Evolutionary conservation across 345 rosid species (phyloP).

Genomic region (Lumnitzera racemosa): DNA sequence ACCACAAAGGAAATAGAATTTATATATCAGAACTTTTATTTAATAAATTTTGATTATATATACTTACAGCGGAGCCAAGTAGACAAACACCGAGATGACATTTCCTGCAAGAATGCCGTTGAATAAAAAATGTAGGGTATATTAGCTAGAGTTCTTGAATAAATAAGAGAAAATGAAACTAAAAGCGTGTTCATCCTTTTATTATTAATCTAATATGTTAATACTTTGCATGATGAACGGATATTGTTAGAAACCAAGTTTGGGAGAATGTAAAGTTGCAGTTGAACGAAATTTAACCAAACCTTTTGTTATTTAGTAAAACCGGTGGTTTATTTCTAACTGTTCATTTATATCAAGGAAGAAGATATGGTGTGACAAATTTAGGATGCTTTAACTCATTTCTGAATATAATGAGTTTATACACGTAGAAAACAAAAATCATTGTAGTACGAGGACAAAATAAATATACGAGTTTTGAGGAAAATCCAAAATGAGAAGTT

Average conservation of each 20-base stretch:
- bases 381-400: no score
- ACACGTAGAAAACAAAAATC: not conserved
- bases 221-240: no score
- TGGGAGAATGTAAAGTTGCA: no score
- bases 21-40: no score
- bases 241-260: no score
- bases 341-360: no score
- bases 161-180: not conserved
- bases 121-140: not conserved
- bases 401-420: not conserved
- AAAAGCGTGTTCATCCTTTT: not conserved
- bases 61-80: constrained; percentile 84
- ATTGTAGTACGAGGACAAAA: not conserved
- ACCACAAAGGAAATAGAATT: not conserved
- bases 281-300: no score
- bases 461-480: no score
- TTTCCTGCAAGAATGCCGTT: constrained; percentile 43
- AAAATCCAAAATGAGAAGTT: not conserved
- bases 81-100: constrained; percentile 58
- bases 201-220: no score
- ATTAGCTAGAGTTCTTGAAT: not conserved
- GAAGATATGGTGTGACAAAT: no score
- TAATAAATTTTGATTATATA: not conserved
- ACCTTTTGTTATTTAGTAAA: no score
- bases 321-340: no score